These are phyloP conservation scores for Fusarium continuum DNA, from an alignment of 2,329 filamentous ascomycete species.

Conservation along the genomic window DNA sequence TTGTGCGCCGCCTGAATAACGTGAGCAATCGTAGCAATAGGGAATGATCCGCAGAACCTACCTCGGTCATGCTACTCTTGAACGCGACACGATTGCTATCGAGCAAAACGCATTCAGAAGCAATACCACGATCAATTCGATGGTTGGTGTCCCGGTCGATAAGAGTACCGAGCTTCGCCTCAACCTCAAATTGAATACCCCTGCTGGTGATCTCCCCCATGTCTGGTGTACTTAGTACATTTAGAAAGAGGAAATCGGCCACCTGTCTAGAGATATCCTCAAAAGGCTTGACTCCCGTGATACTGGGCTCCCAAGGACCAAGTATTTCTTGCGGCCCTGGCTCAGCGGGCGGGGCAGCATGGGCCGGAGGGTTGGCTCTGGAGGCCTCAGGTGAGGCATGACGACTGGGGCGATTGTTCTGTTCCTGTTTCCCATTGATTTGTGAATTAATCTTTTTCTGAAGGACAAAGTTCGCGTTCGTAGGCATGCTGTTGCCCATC, in stretches of 20 bases:
- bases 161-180: conserved; percentile 89
- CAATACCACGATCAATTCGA: conserved; percentile 72
- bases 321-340: conserved; percentile 51
- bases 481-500: conserved; percentile 51
- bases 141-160: conserved; percentile 76
- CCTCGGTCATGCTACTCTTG: conserved; percentile 89
- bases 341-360: conserved; percentile 38
- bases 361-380: conserved; percentile 32
- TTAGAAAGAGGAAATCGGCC: conserved; percentile 81
- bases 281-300: conserved; percentile 74
- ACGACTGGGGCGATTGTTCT: conserved; percentile 53
- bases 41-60: conserved; percentile 52
- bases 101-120: conserved; percentile 75
- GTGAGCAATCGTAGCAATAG: conserved; percentile 23
- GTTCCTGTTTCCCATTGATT: conserved; percentile 53
- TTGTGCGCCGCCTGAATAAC: conserved; percentile 76
- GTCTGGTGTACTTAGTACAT: conserved; percentile 74
- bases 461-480: conserved; percentile 43
- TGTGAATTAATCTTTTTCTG: conserved; percentile 42
- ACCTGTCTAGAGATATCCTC: conserved; percentile 79
- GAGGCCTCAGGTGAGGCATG: conserved; percentile 45
- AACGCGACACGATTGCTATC: conserved; percentile 73
- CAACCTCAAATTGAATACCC: conserved; percentile 85
- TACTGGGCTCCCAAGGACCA: conserved; percentile 71
- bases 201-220: conserved; percentile 69